These are phyloP conservation scores for Dittrichia graveolens DNA, from an alignment of 129 eudicot genomes.

Conservation along the genomic window DNA sequence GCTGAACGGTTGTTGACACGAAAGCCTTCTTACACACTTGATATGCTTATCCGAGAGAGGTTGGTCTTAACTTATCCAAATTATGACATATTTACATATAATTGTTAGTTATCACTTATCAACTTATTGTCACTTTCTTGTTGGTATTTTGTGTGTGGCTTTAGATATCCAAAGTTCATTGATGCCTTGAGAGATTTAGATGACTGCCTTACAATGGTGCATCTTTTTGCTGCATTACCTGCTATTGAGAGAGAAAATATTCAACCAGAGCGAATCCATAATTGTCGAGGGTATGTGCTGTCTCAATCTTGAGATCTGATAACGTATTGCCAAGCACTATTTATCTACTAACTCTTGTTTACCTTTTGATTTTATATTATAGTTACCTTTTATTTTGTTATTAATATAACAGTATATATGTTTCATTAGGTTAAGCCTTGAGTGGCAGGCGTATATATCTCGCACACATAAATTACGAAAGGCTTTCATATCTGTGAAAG, in stretches of 20 bases:
- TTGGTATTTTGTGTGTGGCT: neutral
- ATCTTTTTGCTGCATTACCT: constrained; percentile 89
- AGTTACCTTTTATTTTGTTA: neutral
- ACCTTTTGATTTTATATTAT: neutral
- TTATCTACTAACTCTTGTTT: too few relatives aligned
- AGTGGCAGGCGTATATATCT: constrained; percentile 87
- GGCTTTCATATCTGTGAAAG: constrained; percentile 89
- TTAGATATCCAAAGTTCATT: constrained; percentile 80
- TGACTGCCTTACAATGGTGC: constrained; percentile 89
- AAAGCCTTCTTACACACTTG: constrained; percentile 67
- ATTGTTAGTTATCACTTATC: neutral
- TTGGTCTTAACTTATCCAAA: constrained; percentile 4
- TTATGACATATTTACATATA: neutral
- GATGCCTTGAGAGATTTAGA: constrained; percentile 91
- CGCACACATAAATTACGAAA: constrained; percentile 85
- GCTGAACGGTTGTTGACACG: constrained; percentile 65
- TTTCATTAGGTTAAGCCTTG: constrained; percentile 75
- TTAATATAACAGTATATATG: neutral
- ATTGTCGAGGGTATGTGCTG: constrained; percentile 62
- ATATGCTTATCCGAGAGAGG: constrained; percentile 79
- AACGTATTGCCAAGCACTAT: too few relatives aligned
- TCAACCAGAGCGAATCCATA: constrained; percentile 66
- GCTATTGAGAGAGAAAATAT: constrained; percentile 76
- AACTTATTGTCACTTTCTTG: neutral
- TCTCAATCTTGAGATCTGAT: too few relatives aligned